A percentile compares a stretch with the other conserved stretches of the same genome.
These are phyloP conservation scores for Trebouxia sp. DNA, from an alignment of 139 green algal genomes.

Conservation along the genomic window DNA sequence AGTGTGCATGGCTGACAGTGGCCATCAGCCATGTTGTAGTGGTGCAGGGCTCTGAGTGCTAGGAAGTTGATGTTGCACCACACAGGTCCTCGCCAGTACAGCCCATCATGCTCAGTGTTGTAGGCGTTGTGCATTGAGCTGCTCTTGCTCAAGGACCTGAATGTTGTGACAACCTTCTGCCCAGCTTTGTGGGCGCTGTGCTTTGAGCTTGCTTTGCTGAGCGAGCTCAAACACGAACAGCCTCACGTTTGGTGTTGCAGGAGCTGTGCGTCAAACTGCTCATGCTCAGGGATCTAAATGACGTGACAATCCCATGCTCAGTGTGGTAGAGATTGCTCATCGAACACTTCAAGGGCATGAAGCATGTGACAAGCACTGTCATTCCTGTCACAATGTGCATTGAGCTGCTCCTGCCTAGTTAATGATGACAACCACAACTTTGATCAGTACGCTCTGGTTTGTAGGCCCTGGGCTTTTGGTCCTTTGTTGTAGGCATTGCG, in stretches of 20 bases:
- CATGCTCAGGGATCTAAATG: slow-evolving; percentile 3
- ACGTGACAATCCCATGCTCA: too few relatives aligned
- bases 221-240: too few relatives aligned
- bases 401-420: too few relatives aligned
- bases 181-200: slow-evolving; percentile 59
- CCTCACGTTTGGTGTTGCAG: slow-evolving; percentile 90
- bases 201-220: slow-evolving; percentile 81
- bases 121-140: slow-evolving; percentile 71
- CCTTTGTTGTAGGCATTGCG: too few relatives aligned
- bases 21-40: slow-evolving; percentile 44
- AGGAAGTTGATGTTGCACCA: slow-evolving; percentile 98
- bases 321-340: too few relatives aligned
- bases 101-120: slow-evolving; percentile 91
- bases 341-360: too few relatives aligned
- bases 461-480: too few relatives aligned
- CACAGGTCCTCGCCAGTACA: slow-evolving; percentile 91
- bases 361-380: too few relatives aligned
- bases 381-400: too few relatives aligned
- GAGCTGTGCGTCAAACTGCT: slow-evolving; percentile 68
- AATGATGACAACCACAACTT: too few relatives aligned
- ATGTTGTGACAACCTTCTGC: background rate
- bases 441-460: too few relatives aligned
- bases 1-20: too few relatives aligned
- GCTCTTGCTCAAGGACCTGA: slow-evolving; percentile 22
- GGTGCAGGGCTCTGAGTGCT: slow-evolving; percentile 61